Percentiles rank a stretch among this genome's conserved stretches.
Conservation (phyloP, 371 early-diverging fungal species). For the Vittaforma corneae region DNA sequence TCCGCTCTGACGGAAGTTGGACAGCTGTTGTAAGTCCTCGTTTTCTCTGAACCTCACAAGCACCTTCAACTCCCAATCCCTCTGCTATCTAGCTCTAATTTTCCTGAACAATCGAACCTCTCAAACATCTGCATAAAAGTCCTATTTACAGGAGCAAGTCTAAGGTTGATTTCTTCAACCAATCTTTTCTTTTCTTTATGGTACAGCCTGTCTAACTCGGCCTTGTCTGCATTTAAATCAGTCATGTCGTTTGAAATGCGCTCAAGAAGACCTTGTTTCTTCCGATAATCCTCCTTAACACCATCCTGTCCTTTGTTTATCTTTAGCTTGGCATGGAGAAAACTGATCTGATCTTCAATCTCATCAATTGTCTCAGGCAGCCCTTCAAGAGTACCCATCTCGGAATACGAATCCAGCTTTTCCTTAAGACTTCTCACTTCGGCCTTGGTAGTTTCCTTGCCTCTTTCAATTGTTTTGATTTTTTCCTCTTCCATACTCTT, state of each 20-base stretch:
- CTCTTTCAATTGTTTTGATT: not conserved
- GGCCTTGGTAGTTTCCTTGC: not conserved
- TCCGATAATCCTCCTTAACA: constrained; percentile 22
- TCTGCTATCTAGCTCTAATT: not conserved
- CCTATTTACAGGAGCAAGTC: not conserved
- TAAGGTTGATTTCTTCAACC: constrained; percentile 2
- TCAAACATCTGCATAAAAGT: constrained; percentile 11
- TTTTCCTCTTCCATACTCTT: not conserved
- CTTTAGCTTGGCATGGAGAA: constrained; percentile 22
- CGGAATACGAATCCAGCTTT: not conserved
- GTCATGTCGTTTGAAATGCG: constrained; percentile 22
- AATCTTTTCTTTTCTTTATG: constrained; percentile 4
- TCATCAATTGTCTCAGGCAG: constrained; percentile 39
- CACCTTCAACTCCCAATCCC: constrained; percentile 63
- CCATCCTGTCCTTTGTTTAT: constrained; percentile 33
- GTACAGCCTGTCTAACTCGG: not conserved
- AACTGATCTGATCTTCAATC: constrained; percentile 26
- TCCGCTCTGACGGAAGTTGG: constrained; percentile 84
- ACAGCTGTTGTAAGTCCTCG: constrained; percentile 73
- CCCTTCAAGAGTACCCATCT: not conserved
- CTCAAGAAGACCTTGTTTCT: too few species aligned
- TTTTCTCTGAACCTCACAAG: constrained; percentile 62
- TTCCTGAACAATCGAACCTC: constrained; percentile 37
- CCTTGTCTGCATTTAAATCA: constrained; percentile 8
- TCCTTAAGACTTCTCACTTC: not conserved